A percentile compares a stretch with the other conserved stretches of the same genome.
Conservation (phyloP, 257 asterid genomes). For the Petunia secreta region DNA sequence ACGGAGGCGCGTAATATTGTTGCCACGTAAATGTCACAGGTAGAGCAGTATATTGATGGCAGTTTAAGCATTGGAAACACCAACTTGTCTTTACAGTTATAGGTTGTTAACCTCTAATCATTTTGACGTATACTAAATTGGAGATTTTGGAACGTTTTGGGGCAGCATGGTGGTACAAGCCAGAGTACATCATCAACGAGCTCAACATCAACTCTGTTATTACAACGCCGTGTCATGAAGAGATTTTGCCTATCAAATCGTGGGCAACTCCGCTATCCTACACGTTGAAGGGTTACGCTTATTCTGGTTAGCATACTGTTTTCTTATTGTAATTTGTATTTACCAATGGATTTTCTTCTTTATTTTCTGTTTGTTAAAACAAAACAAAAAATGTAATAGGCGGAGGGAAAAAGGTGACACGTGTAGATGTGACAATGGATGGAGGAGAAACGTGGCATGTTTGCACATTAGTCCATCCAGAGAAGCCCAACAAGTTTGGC, state of each 20-base stretch:
- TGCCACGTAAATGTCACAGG: no score
- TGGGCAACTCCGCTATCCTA: conserved; percentile 82
- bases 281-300: conserved; percentile 81
- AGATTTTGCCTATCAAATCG: conserved; percentile 73
- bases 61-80: neutral
- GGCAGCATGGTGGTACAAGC: conserved; percentile 96
- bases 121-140: neutral
- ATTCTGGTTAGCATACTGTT: conserved; percentile 58
- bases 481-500: conserved; percentile 74
- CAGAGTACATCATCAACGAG: conserved; percentile 83
- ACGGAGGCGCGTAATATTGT: no score
- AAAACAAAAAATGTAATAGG: conserved; percentile 39
- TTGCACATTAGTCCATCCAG: conserved; percentile 55
- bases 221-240: conserved; percentile 86
- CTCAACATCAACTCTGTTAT: conserved; percentile 85
- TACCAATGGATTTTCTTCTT: neutral
- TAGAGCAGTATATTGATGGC: no score
- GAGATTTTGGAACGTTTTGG: neutral
- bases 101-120: neutral
- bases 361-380: neutral
- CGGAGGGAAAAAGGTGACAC: conserved; percentile 86
- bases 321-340: neutral
- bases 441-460: conserved; percentile 87
- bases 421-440: conserved; percentile 86
- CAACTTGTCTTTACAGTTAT: neutral